Evolutionary conservation across 805 yeast genomes (phyloP).

Genomic region (Cyberlindnera maclurae): DNA sequence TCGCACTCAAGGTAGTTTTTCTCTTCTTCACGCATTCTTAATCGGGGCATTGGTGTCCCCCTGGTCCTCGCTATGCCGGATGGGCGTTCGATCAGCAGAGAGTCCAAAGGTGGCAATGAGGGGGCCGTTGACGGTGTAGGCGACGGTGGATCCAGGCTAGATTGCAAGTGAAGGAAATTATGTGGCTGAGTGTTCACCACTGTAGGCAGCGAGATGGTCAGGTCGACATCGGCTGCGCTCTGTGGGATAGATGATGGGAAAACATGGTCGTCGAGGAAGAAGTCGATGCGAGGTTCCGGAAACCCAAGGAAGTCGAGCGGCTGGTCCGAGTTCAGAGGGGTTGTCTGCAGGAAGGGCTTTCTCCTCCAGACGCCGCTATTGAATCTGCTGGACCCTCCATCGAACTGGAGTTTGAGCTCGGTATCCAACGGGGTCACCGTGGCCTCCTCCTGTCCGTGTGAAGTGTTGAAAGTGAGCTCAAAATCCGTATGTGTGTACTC

Average conservation of each 20-base stretch:
- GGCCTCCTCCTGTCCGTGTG: neutral
- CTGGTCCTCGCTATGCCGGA: no score
- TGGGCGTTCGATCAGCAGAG: no score
- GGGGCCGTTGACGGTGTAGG: no score
- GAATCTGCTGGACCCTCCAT: no score
- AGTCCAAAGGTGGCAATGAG: no score
- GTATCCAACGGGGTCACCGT: conserved; percentile 7
- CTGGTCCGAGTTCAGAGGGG: conserved; percentile 1
- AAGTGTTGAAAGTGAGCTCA: conserved; percentile 1
- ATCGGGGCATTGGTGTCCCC: no score
- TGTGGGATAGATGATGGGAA: conserved; percentile 9
- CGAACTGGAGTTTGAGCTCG: conserved; percentile 7
- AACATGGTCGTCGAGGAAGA: conserved; percentile 3
- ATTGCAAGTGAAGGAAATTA: no score
- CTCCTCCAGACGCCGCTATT: neutral
- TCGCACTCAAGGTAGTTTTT: no score
- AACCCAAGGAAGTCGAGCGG: conserved; percentile 1
- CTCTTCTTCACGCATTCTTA: no score
- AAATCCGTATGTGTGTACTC: conserved; percentile 2
- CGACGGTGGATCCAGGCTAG: no score
- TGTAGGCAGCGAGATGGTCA: no score
- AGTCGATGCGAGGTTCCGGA: conserved; percentile 1
- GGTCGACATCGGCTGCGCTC: conserved; percentile 1
- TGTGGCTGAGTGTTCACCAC: no score
- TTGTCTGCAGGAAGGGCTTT: neutral